phyloP scores from a whole-genome alignment of 768 basidiomycete genomes.

The Suillus tomentosus region DNA sequence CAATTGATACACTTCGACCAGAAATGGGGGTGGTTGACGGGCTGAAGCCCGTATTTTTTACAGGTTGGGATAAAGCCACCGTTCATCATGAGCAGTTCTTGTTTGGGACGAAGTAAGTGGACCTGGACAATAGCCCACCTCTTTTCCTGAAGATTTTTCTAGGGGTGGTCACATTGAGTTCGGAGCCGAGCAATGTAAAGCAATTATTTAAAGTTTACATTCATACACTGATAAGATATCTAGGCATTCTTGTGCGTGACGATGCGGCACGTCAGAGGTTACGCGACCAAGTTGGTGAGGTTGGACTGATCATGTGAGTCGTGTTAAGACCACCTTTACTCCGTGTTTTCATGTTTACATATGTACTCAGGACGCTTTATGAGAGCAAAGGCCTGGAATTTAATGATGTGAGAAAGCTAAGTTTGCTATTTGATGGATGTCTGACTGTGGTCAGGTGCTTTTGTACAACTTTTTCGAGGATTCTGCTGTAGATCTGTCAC shows the following conservation, averaged over 20 bases:
- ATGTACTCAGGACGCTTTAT: slow-evolving; percentile 29
- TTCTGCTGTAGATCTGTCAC: slow-evolving; percentile 49
- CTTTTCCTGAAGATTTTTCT: slow-evolving; percentile 16
- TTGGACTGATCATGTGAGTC: slow-evolving; percentile 60
- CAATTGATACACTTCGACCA: slow-evolving; percentile 58
- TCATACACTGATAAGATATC: neutral
- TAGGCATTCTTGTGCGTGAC: slow-evolving; percentile 73
- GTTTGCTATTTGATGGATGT: neutral
- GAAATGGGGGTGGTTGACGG: slow-evolving; percentile 61
- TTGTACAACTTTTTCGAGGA: slow-evolving; percentile 76
- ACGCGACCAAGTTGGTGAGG: slow-evolving; percentile 53
- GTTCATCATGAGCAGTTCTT: slow-evolving; percentile 57
- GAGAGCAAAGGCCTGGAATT: slow-evolving; percentile 35
- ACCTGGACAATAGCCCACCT: neutral
- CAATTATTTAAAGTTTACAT: neutral
- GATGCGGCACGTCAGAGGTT: slow-evolving; percentile 51
- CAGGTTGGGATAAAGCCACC: slow-evolving; percentile 45
- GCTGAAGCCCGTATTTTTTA: slow-evolving; percentile 58
- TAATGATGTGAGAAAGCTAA: slow-evolving; percentile 18
- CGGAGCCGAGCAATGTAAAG: slow-evolving; percentile 64
- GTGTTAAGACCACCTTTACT: neutral
- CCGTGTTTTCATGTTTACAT: neutral
- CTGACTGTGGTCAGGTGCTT: slow-evolving; percentile 50
- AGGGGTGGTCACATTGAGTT: slow-evolving; percentile 58
- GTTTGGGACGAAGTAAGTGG: slow-evolving; percentile 46